Evolutionary conservation across 345 rosid genomes (phyloP), one percentile per base, ranked within the genome.

Genomic region (Lepidium didymum): DNA sequence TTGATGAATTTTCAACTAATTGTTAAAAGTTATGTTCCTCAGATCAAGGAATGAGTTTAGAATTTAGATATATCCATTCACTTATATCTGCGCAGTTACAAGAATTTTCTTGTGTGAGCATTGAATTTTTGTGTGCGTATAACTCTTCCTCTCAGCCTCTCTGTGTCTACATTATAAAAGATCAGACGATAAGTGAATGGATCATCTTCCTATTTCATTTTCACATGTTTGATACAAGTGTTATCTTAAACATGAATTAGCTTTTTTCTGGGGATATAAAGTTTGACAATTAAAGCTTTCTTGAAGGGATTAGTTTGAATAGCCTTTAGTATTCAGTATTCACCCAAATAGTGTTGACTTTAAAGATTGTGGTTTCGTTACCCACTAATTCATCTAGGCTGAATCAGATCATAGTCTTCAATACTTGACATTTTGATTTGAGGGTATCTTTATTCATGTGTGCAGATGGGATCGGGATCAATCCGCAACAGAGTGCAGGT

Each of bases 401-500:
- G 25, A 44, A 36, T 46, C 14, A 18, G 13, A 25, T 23, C 7
- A 10, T 51, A 16, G 10, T 41, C 10, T 12, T 36, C 12, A 8
- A 5, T 7, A 13, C 40, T 47, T 11, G 3, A 29, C 25, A 11
- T 60, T 52, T 45, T 53, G 42, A 59, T 43, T 11, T 52, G 69
- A 8, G 66, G 34, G 4, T 12, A 10, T 69, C 16, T 58, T 18
- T 55, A 36, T 67, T 68, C 18, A 62, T 23, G 33, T n/a, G 49
- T 82, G 63, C 90, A 94, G 99, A 91, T 85, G 99, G 99, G 5
- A 89, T 94, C 1, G 99, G 97, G 69, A 91, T 94, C 77, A 91
- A 89, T 81, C 99, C 97, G 38, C 97, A 94, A 68, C 99, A 94
- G 75, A 91, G 96, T 72, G 96, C 99, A 68, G 97, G 99, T 94